Evolutionary conservation across 352 stramenopile genomes (phyloP).

Genomic region (Phytophthora tubulina): DNA sequence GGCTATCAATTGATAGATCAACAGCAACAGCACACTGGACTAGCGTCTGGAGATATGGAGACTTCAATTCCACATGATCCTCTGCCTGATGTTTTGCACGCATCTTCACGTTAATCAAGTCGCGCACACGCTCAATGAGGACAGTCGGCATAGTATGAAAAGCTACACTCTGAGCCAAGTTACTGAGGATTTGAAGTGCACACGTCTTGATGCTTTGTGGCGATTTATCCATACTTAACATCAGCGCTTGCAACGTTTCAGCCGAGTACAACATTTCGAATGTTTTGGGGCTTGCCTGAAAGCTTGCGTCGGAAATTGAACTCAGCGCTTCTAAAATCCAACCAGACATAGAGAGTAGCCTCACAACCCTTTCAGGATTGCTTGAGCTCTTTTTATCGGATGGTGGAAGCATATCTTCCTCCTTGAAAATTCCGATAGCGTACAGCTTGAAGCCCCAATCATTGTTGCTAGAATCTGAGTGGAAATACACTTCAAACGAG

Average conservation of each 20-base stretch:
- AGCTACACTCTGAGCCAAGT: constrained; percentile 45
- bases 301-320: constrained; percentile 27
- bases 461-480: constrained; percentile 83
- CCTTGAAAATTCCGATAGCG: constrained; percentile 72
- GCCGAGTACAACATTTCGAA: constrained; percentile 47
- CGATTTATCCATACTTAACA: constrained; percentile 41
- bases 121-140: constrained; percentile 52
- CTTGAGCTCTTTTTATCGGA: neutral
- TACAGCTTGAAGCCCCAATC: constrained; percentile 93
- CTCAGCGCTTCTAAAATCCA: constrained; percentile 51
- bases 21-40: constrained; percentile 67
- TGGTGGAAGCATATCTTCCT: constrained; percentile 19
- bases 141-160: constrained; percentile 53
- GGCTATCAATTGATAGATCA: constrained; percentile 66
- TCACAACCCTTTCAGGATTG: constrained; percentile 28
- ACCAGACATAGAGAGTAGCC: constrained; percentile 44
- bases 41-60: constrained; percentile 66
- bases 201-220: constrained; percentile 56
- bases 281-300: constrained; percentile 19
- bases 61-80: constrained; percentile 63
- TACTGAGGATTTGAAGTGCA: constrained; percentile 53
- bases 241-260: constrained; percentile 46
- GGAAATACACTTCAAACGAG: constrained; percentile 83
- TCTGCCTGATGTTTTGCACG: constrained; percentile 59
- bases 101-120: constrained; percentile 60